These are phyloP conservation scores for Rhizoctonia solani DNA, from an alignment of 1,284 basidiomycete species.

Conservation along the genomic window DNA sequence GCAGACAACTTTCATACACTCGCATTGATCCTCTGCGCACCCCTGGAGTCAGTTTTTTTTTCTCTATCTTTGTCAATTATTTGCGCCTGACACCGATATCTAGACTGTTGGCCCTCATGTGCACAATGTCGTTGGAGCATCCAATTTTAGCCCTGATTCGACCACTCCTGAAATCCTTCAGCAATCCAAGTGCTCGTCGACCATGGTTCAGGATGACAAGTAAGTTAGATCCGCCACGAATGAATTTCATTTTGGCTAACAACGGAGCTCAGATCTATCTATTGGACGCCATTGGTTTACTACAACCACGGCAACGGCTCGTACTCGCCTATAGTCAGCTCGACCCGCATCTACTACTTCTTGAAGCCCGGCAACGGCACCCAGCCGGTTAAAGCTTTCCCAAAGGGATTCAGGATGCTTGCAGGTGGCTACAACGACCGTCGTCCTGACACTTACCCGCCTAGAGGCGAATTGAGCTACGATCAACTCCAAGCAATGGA, in stretches of 20 bases:
- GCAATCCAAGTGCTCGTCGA: slow-evolving; percentile 10
- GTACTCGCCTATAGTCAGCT: background rate
- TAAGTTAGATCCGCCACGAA: too few species aligned
- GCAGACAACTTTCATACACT: background rate
- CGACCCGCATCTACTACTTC: slow-evolving; percentile 31
- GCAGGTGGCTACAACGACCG: background rate
- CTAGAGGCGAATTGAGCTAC: slow-evolving; percentile 11
- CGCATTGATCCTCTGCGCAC: slow-evolving; percentile 11
- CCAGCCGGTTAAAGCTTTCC: slow-evolving; percentile 3
- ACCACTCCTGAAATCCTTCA: background rate
- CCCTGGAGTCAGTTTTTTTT: slow-evolving; percentile 1
- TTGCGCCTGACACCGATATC: background rate
- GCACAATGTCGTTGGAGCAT: slow-evolving; percentile 8
- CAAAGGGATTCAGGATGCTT: slow-evolving; percentile 6
- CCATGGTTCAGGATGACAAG: slow-evolving; percentile 13
- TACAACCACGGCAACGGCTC: slow-evolving; percentile 3
- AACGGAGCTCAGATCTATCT: background rate
- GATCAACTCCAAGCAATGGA: slow-evolving; percentile 30
- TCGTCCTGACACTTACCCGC: background rate
- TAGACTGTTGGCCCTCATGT: slow-evolving; percentile 7
- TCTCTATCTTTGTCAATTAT: background rate
- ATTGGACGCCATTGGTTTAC: slow-evolving; percentile 10
- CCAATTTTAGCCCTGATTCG: slow-evolving; percentile 6
- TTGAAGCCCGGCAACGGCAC: slow-evolving; percentile 13
- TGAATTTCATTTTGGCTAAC: background rate